A percentile compares a stretch with the other conserved stretches of the same genome.
phyloP scores from a whole-genome alignment of 2,329 filamentous ascomycete genomes.

The Hypoxylon sp. region DNA sequence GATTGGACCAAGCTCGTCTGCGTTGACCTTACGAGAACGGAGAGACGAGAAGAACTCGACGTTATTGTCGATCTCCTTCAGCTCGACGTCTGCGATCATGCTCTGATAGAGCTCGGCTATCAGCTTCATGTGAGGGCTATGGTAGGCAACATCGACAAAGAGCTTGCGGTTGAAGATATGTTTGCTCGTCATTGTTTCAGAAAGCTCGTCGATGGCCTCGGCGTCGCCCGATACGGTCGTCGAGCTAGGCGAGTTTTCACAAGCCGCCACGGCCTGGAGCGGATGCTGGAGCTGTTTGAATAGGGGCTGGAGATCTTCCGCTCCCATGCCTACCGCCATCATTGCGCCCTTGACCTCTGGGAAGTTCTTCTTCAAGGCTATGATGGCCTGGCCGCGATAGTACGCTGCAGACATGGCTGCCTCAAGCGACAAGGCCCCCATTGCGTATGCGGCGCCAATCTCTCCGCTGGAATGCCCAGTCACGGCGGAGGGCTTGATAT shows the following conservation, averaged over 20 bases:
- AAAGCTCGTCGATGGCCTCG: constrained; percentile 36
- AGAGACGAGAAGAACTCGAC: constrained; percentile 39
- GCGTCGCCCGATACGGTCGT: constrained; percentile 37
- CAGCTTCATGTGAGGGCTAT: constrained; percentile 39
- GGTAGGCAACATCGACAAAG: constrained; percentile 38
- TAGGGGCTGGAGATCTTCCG: constrained; percentile 47
- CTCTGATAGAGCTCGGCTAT: constrained; percentile 38
- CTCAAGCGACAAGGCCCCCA: constrained; percentile 39
- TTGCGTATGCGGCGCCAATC: constrained; percentile 39
- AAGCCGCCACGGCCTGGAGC: constrained; percentile 38
- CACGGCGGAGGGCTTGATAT: constrained; percentile 42
- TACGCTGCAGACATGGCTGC: constrained; percentile 39
- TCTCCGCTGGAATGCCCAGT: constrained; percentile 40
- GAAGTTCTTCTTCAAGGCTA: constrained; percentile 49
- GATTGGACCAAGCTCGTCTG: constrained; percentile 33
- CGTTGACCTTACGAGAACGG: constrained; percentile 27
- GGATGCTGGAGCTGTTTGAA: constrained; percentile 38
- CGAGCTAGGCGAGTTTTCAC: constrained; percentile 39
- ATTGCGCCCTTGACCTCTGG: constrained; percentile 56
- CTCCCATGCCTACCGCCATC: constrained; percentile 60
- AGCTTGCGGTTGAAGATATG: constrained; percentile 39
- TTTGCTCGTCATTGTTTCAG: constrained; percentile 26
- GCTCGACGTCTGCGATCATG: constrained; percentile 32
- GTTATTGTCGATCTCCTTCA: constrained; percentile 1
- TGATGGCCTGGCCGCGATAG: constrained; percentile 52